Conservation (phyloP, 1,139 yeast genomes). For the Yamadazyma buinensis region DNA sequence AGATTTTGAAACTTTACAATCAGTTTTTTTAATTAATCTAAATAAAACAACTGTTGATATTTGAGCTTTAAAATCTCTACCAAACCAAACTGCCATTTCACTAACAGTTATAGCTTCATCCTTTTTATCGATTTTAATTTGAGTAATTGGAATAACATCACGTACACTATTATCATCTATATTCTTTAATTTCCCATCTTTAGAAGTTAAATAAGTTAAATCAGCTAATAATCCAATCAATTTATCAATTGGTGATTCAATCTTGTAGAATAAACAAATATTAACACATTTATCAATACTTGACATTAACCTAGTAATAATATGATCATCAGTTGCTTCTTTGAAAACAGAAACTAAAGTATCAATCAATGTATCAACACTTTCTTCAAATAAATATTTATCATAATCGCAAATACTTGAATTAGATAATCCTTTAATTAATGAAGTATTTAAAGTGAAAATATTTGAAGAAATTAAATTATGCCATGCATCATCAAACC, state of each 20-base stretch:
- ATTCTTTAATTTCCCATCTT: conserved; percentile 6
- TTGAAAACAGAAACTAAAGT: conserved; percentile 75
- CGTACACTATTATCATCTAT: conserved; percentile 30
- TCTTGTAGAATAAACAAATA: conserved; percentile 63
- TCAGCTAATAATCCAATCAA: conserved; percentile 62
- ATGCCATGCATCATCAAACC: conserved; percentile 95
- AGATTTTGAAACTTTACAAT: conserved; percentile 42
- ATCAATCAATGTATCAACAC: conserved; percentile 60
- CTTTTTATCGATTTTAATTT: conserved; percentile 46
- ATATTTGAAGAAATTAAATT: conserved; percentile 61
- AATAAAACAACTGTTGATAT: conserved; percentile 82
- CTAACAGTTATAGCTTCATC: conserved; percentile 68
- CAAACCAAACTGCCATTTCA: conserved; percentile 78
- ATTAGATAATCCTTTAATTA: conserved; percentile 16
- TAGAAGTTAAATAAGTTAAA: conserved; percentile 51
- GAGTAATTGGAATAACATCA: conserved; percentile 48
- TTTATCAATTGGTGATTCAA: conserved; percentile 57
- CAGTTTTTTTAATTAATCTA: conserved; percentile 63
- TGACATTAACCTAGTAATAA: conserved; percentile 81
- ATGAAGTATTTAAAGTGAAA: conserved; percentile 1
- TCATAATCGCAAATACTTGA: conserved; percentile 53
- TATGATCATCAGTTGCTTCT: conserved; percentile 87
- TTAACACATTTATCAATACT: conserved; percentile 82
- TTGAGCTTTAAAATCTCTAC: conserved; percentile 89
- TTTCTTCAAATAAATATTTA: conserved; percentile 59